Evolutionary conservation across 2,329 filamentous ascomycete species (phyloP).

Genomic region (Ilyonectria destructans): DNA sequence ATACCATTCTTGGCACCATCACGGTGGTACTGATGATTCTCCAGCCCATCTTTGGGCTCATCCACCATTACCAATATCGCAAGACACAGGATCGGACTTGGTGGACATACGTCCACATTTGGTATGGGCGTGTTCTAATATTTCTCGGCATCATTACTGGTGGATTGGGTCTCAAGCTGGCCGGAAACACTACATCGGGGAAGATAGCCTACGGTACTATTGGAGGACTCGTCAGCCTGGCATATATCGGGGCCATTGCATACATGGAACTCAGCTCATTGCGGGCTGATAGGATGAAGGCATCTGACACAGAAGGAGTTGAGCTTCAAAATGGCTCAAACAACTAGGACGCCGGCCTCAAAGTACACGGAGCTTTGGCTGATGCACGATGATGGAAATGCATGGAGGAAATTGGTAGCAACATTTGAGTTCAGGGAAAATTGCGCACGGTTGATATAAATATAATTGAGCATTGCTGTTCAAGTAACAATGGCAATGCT

Average conservation of each 20-base stretch:
- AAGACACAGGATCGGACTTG: constrained; percentile 4
- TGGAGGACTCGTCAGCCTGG: background rate
- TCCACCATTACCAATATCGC: constrained; percentile 12
- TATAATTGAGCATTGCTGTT: no score
- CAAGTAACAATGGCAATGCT: no score
- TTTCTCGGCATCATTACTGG: constrained; percentile 13
- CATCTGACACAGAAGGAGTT: background rate
- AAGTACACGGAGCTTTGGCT: no score
- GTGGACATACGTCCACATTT: constrained; percentile 13
- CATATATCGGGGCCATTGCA: constrained; percentile 1
- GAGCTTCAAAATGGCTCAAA: background rate
- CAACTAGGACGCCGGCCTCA: background rate
- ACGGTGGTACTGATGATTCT: constrained; percentile 11
- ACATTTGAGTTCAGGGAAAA: no score
- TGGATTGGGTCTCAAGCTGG: constrained; percentile 9
- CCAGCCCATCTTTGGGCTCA: constrained; percentile 8
- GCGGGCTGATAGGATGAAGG: background rate
- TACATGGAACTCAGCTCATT: background rate
- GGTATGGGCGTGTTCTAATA: constrained; percentile 14
- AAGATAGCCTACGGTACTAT: constrained; percentile 11
- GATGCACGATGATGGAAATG: no score
- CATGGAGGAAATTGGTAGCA: no score
- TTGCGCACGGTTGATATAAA: no score
- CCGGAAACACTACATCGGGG: background rate
- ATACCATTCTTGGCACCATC: constrained; percentile 7